These are phyloP conservation scores for Fistulifera solaris DNA, from an alignment of 108 stramenopile species.

Conservation along the genomic window DNA sequence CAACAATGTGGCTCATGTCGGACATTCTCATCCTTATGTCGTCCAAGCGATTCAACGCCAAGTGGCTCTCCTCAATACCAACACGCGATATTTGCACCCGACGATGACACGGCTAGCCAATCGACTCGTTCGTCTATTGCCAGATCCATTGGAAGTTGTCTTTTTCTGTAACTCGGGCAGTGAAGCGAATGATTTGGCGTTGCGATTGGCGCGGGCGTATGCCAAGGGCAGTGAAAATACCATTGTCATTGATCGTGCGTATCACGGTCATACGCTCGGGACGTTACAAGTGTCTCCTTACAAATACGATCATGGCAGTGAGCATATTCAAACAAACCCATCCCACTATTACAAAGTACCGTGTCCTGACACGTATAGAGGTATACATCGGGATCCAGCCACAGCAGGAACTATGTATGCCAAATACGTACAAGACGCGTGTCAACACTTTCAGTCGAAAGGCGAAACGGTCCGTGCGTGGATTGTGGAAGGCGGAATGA, in stretches of 20 bases:
- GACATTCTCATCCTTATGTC: constrained; percentile 71
- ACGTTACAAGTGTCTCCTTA: constrained; percentile 85
- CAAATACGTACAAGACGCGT: constrained; percentile 52
- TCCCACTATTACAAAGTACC: constrained; percentile 69
- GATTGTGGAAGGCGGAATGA: constrained; percentile 86
- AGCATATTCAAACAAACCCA: constrained; percentile 21
- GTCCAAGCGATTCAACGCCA: constrained; percentile 59
- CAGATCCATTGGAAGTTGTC: constrained; percentile 59
- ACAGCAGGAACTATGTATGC: constrained; percentile 50
- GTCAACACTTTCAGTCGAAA: constrained; percentile 26
- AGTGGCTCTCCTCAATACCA: constrained; percentile 71
- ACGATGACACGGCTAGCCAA: constrained; percentile 53
- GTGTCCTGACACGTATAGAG: constrained; percentile 83
- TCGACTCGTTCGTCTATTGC: constrained; percentile 40
- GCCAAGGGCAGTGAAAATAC: constrained; percentile 31
- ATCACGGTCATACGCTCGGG: constrained; percentile 89
- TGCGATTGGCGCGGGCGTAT: constrained; percentile 82
- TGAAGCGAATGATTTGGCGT: constrained; percentile 96
- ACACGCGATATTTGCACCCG: constrained; percentile 91
- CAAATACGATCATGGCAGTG: constrained; percentile 67
- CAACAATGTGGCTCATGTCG: constrained; percentile 89
- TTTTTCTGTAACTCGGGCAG: constrained; percentile 93
- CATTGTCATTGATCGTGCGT: constrained; percentile 79
- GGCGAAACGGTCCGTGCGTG: constrained; percentile 69
- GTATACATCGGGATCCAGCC: constrained; percentile 30